Evolutionary conservation across 768 basidiomycete genomes (phyloP).

Genomic region (Pholiota molesta): DNA sequence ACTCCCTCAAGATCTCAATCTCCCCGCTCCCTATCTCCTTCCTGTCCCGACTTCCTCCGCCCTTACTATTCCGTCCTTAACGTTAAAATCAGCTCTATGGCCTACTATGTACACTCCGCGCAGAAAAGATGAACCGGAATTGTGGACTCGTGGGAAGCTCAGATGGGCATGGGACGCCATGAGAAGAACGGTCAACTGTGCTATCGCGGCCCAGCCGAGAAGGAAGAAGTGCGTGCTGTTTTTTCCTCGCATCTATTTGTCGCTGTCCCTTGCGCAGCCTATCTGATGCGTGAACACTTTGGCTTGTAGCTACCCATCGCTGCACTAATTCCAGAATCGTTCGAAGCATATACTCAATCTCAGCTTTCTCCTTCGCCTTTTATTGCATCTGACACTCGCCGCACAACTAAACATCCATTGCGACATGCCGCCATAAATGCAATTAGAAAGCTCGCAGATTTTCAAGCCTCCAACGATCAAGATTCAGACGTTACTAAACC

Average conservation of each 20-base stretch:
- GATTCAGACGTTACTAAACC: neutral
- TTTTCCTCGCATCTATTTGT: neutral
- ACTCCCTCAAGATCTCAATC: conserved; percentile 51
- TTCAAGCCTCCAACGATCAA: conserved; percentile 36
- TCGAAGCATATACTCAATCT: conserved; percentile 26
- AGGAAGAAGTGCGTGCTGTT: conserved; percentile 59
- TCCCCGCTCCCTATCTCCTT: conserved; percentile 56
- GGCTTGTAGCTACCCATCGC: conserved; percentile 69
- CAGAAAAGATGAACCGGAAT: conserved; percentile 65
- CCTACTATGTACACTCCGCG: conserved; percentile 78
- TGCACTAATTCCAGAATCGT: conserved; percentile 65
- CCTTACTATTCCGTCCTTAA: conserved; percentile 64
- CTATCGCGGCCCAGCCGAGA: conserved; percentile 40
- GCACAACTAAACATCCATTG: conserved; percentile 71
- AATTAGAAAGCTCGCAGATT: conserved; percentile 66
- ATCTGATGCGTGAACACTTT: conserved; percentile 6
- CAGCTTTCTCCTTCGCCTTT: conserved; percentile 34
- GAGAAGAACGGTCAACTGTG: conserved; percentile 50
- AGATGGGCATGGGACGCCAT: conserved; percentile 82
- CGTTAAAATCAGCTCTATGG: conserved; percentile 78
- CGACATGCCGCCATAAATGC: conserved; percentile 84
- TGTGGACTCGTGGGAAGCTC: conserved; percentile 67
- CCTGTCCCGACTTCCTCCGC: conserved; percentile 71
- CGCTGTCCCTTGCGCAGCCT: conserved; percentile 4
- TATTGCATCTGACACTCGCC: conserved; percentile 72